phyloP scores from a whole-genome alignment of 306 rosid species.

The Quercus robur region DNA sequence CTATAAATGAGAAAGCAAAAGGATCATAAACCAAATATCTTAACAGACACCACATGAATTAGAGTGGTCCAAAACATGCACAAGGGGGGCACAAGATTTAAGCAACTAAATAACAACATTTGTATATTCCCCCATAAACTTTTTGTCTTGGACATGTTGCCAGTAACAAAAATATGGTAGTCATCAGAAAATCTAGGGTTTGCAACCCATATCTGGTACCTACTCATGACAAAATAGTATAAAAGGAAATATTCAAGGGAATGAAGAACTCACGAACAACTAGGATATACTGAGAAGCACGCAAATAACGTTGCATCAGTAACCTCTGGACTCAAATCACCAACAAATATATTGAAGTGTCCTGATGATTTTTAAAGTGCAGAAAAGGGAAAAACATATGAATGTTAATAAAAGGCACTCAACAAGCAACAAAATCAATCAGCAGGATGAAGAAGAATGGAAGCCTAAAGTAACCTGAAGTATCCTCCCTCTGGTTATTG shows the following conservation, averaged over 20 bases:
- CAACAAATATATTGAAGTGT: constrained; percentile 64
- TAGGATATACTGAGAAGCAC: constrained; percentile 72
- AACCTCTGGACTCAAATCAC: constrained; percentile 77
- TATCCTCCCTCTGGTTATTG: constrained; percentile 54
- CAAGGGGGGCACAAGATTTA: neutral
- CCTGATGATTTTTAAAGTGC: constrained; percentile 54
- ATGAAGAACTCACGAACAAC: constrained; percentile 71
- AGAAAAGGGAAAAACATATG: constrained; percentile 38
- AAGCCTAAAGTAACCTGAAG: constrained; percentile 48
- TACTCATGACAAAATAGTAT: constrained; percentile 17
- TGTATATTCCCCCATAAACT: constrained; percentile 28
- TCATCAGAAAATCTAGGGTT: constrained; percentile 19
- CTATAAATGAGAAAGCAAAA: constrained; percentile 35
- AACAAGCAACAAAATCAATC: constrained; percentile 23
- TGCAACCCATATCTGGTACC: constrained; percentile 11
- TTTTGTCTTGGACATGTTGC: constrained; percentile 25
- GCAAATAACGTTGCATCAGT: constrained; percentile 74
- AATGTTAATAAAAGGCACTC: constrained; percentile 30
- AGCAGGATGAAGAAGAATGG: constrained; percentile 8
- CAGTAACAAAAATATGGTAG: constrained; percentile 12
- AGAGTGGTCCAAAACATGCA: neutral
- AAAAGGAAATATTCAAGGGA: constrained; percentile 34
- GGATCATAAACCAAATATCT: constrained; percentile 28
- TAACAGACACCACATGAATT: neutral
- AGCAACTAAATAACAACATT: neutral